Conservation (phyloP, 148 eudicot genomes). For the Bassia scoparia region DNA sequence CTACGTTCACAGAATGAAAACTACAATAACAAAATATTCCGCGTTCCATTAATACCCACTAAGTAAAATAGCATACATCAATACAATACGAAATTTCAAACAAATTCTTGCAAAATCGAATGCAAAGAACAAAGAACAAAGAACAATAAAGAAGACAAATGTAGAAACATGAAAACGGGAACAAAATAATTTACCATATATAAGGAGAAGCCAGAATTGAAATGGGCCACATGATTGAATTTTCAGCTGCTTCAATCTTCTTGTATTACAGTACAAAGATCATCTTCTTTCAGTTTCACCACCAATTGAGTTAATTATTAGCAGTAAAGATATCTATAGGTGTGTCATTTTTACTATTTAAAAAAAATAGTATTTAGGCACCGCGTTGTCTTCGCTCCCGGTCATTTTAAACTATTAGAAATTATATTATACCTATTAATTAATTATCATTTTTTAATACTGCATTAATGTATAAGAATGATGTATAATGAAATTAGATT, state of each 20-base stretch:
- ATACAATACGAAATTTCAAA: neutral
- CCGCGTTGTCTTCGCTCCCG: too few relatives aligned
- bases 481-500: too few relatives aligned
- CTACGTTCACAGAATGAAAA: neutral
- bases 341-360: too few relatives aligned
- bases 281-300: neutral
- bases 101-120: neutral
- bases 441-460: too few relatives aligned
- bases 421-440: too few relatives aligned
- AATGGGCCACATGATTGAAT: constrained; percentile 4
- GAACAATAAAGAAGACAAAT: neutral
- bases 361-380: too few relatives aligned
- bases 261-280: too few relatives aligned
- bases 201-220: neutral
- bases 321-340: neutral
- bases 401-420: too few relatives aligned
- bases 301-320: neutral
- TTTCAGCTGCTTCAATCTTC: neutral
- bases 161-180: neutral
- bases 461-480: too few relatives aligned
- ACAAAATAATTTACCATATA: neutral
- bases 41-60: constrained; percentile 20
- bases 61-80: neutral
- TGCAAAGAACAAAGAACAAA: neutral
- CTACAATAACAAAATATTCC: neutral